Base-by-base conservation (phyloP, 139 green algal species). In the Coccomyxa sp. region DNA sequence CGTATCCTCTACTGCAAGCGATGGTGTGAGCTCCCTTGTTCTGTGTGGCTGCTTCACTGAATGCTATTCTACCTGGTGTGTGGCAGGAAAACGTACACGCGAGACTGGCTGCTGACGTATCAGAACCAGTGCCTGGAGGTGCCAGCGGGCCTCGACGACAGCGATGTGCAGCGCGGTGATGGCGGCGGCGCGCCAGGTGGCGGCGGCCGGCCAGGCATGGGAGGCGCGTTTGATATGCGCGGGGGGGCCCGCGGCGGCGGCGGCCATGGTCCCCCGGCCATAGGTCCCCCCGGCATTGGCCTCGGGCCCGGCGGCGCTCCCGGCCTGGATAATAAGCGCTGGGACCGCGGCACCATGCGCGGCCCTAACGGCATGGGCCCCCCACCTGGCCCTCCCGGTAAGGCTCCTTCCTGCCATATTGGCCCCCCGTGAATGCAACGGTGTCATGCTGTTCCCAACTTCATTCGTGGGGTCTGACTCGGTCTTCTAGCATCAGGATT, bases 51-150 rank as follows among this genome's bases (percentile, higher is more conserved):
- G 10, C 67, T 23, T 67, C 68, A 74, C 74, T 21, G 71, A 57
- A 57, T 10, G 71, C 71, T 77, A 51, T 51, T 18, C 45, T 67
- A 45, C 74, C 80, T 51, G 58, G 78, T 51, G 38, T 51, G 38
- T 51, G 38, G 38, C 38, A 51, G 38, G 7, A 51, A 51, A 51
- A 51, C 30, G 30, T 87, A 87, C 84, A 76, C 84, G 17, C 80
- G 81, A 9, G 84, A 87, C 76, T 87, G 75, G 71, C 77, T 87
- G 59, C 66, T 87, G 38, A 83, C 32, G 0, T 63, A 79, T 27
- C 84, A 81, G 18, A 38, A 79, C 0, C 27, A 59, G 28, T 76
- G 60, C 80, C 67, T 63, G 16, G 31, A 57, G 32, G 51, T 79
- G 76, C 84, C 84, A 13, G 14, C 23, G 7, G 80, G 81, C 68